Conservation (phyloP, 2,329 filamentous ascomycete genomes). For the Talaromyces amestolkiae region DNA sequence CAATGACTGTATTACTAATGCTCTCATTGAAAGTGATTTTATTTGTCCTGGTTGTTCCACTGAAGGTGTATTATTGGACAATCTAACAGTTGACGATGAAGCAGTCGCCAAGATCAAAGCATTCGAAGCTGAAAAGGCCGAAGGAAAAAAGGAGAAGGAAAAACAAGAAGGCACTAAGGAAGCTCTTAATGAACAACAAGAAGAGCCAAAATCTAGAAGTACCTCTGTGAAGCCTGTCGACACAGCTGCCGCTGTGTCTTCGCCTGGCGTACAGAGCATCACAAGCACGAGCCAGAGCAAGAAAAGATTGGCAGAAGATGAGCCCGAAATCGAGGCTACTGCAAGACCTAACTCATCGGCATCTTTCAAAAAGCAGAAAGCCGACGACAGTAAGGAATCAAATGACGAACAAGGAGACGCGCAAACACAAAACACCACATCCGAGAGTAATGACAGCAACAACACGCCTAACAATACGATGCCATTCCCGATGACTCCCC, state of each 20-base stretch:
- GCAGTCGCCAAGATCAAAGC: conserved; percentile 73
- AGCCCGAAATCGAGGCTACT: conserved; percentile 54
- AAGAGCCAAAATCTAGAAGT: conserved; percentile 18
- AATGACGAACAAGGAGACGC: conserved; percentile 10
- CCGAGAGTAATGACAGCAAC: conserved; percentile 22
- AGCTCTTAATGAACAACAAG: conserved; percentile 21
- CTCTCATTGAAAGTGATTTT: conserved; percentile 97
- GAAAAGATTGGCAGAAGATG: conserved; percentile 80
- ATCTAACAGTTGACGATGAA: conserved; percentile 80
- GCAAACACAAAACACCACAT: not conserved
- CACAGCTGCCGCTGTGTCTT: conserved; percentile 26
- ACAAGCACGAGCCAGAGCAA: conserved; percentile 52
- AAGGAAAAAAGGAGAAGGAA: conserved; percentile 45
- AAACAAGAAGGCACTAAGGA: conserved; percentile 33
- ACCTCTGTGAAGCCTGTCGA: conserved; percentile 16
- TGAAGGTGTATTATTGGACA: conserved; percentile 89
- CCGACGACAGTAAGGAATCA: conserved; percentile 34
- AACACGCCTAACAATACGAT: conserved; percentile 21
- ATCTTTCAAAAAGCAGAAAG: conserved; percentile 45
- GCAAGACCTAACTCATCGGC: conserved; percentile 38
- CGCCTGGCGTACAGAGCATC: conserved; percentile 33
- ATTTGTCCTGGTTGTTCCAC: conserved; percentile 88
- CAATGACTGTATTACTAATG: conserved; percentile 99
- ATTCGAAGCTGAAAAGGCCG: conserved; percentile 59
- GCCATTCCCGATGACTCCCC: conserved; percentile 32